Evolutionary conservation across 768 basidiomycete genomes (phyloP), one percentile per base, ranked within the genome.

Genomic region (Russula brevipes): DNA sequence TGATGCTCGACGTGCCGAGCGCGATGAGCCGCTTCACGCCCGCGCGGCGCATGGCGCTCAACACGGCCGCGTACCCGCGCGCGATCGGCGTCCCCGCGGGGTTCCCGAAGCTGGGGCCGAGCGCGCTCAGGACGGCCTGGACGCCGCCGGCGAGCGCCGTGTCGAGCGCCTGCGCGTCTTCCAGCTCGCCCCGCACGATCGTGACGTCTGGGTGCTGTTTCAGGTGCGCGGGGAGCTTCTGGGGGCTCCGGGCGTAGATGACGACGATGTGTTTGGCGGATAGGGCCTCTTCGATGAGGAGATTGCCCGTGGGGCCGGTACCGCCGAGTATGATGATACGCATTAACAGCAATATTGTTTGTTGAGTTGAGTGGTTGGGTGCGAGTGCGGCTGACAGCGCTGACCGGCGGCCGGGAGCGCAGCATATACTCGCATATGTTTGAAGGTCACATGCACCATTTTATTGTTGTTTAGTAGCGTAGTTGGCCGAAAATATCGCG

Each of bases 301-400:
- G 77, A 50, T 81, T 72, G 54, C 88, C 89, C 41, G 74, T 73
- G 14, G 82, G 78, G 1, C 88, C 88, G 3, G 88, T 91, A 30
- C 79, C 85, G 17, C 88, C 89, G n/a, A 91, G 77, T 61, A 90
- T 76, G 58, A 90, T 77, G 60, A 88, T 68, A 31, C 77, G 84
- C 82, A 82, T 81, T 24, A 24, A 24, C 24, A 24, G 24, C 1
- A 24, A 24, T 24, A 24, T 24, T 24, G 24, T 24, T 24, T 24
- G 24, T 24, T 24, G 24, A 24, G 17, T 54, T 44, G 55, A 30
- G 45, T 9, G 41, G 41, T 39, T 39, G 38, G 38, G 12, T 39
- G 38, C 12, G 4, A 39, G 24, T 24, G 24, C 24, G 24, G 24
- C 24, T 24, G n/a, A n/a, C n/a, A n/a, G n/a, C n/a, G n/a, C n/a